Evolutionary conservation across 1,139 yeast genomes (phyloP).

Genomic region (Kodamaea alishanica): DNA sequence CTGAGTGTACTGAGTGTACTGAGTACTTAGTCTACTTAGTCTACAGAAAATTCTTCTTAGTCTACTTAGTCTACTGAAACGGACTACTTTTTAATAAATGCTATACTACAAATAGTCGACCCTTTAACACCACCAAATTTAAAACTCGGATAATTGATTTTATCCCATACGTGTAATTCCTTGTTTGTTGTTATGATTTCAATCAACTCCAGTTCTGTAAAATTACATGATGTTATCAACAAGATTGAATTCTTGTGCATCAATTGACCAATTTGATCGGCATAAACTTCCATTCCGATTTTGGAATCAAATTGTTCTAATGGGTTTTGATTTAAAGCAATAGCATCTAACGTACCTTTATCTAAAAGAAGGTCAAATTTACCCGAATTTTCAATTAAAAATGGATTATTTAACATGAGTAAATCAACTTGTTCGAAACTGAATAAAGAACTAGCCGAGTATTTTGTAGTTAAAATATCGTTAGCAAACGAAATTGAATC

Average conservation of each 20-base stretch:
- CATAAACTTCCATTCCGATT: slow-evolving; percentile 62
- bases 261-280: slow-evolving; percentile 53
- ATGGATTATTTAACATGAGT: slow-evolving; percentile 31
- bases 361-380: slow-evolving; percentile 75
- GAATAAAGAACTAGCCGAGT: slow-evolving; percentile 22
- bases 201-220: slow-evolving; percentile 73
- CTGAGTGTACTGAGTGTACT: too few species aligned
- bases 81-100: slow-evolving; percentile 54
- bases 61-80: too few species aligned
- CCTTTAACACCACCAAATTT: slow-evolving; percentile 89
- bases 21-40: too few species aligned
- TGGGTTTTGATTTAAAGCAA: slow-evolving; percentile 70
- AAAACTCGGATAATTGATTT: slow-evolving; percentile 72
- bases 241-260: slow-evolving; percentile 57
- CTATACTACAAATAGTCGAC: slow-evolving; percentile 81
- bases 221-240: slow-evolving; percentile 91
- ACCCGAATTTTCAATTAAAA: slow-evolving; percentile 26
- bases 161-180: slow-evolving; percentile 52
- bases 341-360: slow-evolving; percentile 96
- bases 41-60: too few species aligned
- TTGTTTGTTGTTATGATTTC: slow-evolving; percentile 46
- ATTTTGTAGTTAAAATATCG: slow-evolving; percentile 47
- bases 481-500: slow-evolving; percentile 72
- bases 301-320: slow-evolving; percentile 38
- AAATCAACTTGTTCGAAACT: slow-evolving; percentile 48